These are phyloP conservation scores for Leccinum cinnamomeum DNA, from an alignment of 1,284 basidiomycete species.

Conservation along the genomic window DNA sequence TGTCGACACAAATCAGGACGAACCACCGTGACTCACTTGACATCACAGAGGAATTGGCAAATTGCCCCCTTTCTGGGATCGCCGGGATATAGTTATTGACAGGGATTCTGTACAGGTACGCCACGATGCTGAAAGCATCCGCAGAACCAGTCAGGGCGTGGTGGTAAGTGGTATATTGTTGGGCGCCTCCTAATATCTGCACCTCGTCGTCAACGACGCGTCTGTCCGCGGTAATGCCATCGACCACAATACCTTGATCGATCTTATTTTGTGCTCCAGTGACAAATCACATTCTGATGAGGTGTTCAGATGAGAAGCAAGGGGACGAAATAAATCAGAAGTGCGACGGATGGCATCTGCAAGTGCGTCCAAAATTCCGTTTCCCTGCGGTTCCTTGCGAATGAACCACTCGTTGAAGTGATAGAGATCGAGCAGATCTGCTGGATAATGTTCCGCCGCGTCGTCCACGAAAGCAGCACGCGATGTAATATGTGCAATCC, in stretches of 20 bases:
- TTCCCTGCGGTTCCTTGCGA: conserved; percentile 21
- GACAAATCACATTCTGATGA: too few species aligned
- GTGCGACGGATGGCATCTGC: conserved; percentile 28
- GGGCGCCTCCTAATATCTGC: too few species aligned
- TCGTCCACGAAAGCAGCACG: conserved; percentile 36
- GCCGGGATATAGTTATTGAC: conserved; percentile 19
- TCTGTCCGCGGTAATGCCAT: too few species aligned
- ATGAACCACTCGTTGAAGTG: conserved; percentile 34
- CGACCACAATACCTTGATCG: too few species aligned
- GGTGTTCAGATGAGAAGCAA: conserved; percentile 25
- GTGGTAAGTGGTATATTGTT: too few species aligned
- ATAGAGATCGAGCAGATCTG: conserved; percentile 23
- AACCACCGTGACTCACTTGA: not conserved
- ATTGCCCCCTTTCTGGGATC: not conserved
- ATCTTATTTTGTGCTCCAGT: too few species aligned
- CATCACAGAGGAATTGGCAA: not conserved
- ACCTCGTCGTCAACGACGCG: too few species aligned
- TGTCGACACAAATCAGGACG: not conserved
- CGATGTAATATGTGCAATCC: conserved; percentile 33
- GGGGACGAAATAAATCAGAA: conserved; percentile 14
- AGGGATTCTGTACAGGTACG: too few species aligned
- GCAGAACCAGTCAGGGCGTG: too few species aligned
- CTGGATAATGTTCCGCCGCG: conserved; percentile 6
- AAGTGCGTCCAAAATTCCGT: conserved; percentile 26
- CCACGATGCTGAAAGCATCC: too few species aligned